phyloP scores from a whole-genome alignment of 1,139 yeast species.

The Nakaseomyces bracarensis region DNA sequence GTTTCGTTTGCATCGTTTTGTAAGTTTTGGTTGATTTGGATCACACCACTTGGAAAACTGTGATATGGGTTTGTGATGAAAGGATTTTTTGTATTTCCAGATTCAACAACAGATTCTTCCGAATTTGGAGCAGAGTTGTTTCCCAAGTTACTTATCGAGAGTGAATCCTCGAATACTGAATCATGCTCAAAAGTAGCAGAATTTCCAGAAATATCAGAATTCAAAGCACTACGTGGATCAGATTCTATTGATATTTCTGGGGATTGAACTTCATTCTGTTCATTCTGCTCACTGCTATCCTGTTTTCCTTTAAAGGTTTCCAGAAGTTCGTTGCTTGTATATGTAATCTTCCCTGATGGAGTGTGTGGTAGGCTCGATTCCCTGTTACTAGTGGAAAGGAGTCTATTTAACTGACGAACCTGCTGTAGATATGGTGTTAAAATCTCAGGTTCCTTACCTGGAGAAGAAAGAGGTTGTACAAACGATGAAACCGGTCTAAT shows the following conservation, averaged over 20 bases:
- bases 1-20: neutral
- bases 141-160: neutral
- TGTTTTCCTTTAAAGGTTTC: neutral
- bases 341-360: neutral
- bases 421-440: slow-evolving; percentile 4
- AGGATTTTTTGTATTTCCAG: neutral
- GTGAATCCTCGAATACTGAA: slow-evolving; percentile 4
- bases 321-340: neutral
- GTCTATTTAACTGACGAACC: slow-evolving; percentile 6
- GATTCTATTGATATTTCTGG: neutral
- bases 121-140: neutral
- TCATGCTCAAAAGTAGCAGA: slow-evolving; percentile 2
- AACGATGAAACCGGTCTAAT: neutral
- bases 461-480: neutral
- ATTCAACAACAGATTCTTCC: neutral
- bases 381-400: neutral
- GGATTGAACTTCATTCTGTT: neutral
- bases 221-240: slow-evolving; percentile 3
- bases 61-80: neutral
- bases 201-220: slow-evolving; percentile 3
- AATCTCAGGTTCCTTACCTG: slow-evolving; percentile 2
- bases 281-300: neutral
- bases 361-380: neutral
- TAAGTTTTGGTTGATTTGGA: neutral
- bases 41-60: neutral